phyloP scores from a whole-genome alignment of 148 eudicot genomes.

The Dysphania ambrosioides region DNA sequence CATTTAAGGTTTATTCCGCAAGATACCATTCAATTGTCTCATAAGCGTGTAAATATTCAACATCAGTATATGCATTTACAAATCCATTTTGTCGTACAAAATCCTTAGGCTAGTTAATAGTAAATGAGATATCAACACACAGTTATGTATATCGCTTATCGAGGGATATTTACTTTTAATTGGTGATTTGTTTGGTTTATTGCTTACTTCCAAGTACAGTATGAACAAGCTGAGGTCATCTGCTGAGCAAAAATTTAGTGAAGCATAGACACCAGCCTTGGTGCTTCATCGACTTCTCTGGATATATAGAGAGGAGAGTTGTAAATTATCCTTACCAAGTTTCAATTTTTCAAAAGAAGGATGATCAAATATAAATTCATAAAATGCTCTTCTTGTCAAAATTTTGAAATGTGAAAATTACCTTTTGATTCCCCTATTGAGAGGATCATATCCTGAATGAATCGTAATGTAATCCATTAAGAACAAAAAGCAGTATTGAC shows the following conservation, averaged over 20 bases:
- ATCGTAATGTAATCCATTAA: slow-evolving; percentile 66
- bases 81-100: background rate
- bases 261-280: slow-evolving; percentile 89
- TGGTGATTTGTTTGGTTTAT: background rate
- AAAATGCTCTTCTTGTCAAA: background rate
- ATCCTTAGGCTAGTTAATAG: background rate
- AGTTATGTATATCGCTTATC: background rate
- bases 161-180: background rate
- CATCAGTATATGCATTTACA: background rate
- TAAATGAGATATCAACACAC: background rate
- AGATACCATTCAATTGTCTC: too few species aligned
- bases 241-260: slow-evolving; percentile 76
- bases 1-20: background rate
- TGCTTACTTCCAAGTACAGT: slow-evolving; percentile 75
- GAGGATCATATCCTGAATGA: slow-evolving; percentile 72
- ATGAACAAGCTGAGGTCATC: slow-evolving; percentile 87
- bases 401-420: slow-evolving; percentile 16
- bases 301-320: background rate
- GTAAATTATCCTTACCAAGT: background rate
- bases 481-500: slow-evolving; percentile 54
- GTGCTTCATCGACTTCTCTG: slow-evolving; percentile 90
- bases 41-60: too few species aligned
- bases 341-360: background rate
- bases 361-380: background rate
- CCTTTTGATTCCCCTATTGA: slow-evolving; percentile 65